These are phyloP conservation scores for Penstemon eatonii DNA, from an alignment of 257 asterid genomes.

Conservation along the genomic window DNA sequence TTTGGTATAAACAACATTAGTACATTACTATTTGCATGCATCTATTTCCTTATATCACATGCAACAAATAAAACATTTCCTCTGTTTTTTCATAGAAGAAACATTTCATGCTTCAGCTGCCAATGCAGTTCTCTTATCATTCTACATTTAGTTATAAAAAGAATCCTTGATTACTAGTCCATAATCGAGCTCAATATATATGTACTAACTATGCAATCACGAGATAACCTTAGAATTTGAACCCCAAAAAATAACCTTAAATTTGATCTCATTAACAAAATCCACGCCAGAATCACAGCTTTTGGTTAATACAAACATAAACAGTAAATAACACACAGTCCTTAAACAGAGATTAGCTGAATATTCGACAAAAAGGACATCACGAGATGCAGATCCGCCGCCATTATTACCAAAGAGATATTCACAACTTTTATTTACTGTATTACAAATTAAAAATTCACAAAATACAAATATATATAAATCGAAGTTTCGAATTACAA, in stretches of 20 bases:
- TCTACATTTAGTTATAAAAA: not conserved
- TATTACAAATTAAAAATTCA: not conserved
- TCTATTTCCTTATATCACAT: constrained; percentile 16
- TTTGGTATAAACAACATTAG: not conserved
- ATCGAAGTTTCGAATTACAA: constrained; percentile 9
- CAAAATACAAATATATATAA: not conserved
- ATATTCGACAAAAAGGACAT: constrained; percentile 32
- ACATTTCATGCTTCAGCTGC: constrained; percentile 5
- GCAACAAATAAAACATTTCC: constrained; percentile 13
- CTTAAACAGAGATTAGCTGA: constrained; percentile 52
- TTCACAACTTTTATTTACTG: not conserved
- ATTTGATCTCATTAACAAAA: constrained; percentile 6
- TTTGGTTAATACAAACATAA: constrained; percentile 7
- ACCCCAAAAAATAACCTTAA: not conserved
- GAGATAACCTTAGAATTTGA: not conserved
- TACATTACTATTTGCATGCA: constrained; percentile 13
- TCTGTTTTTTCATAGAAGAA: not conserved
- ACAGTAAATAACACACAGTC: constrained; percentile 31
- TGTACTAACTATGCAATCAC: not conserved
- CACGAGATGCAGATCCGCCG: constrained; percentile 54
- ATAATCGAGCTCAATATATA: constrained; percentile 1
- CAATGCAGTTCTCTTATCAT: constrained; percentile 9
- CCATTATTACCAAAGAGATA: constrained; percentile 23
- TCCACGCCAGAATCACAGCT: constrained; percentile 21
- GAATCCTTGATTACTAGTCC: not conserved